Evolutionary conservation across 106 monocot genomes (phyloP).

Genomic region (Platanthera zijinensis): DNA sequence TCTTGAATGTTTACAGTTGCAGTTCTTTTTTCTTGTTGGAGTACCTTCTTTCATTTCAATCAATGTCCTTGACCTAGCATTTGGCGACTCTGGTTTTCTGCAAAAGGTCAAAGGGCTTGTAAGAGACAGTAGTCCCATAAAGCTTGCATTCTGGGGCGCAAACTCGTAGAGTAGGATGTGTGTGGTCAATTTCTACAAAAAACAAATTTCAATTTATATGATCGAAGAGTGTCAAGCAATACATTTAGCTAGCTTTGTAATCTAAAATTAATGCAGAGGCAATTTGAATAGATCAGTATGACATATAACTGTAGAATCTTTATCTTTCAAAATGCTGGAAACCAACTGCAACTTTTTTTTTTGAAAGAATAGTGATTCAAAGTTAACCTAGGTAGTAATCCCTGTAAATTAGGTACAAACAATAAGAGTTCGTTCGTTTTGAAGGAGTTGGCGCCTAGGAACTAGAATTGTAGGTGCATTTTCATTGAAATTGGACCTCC

Average conservation of each 20-base stretch:
- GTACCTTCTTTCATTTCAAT: conserved; percentile 86
- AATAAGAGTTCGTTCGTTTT: not conserved
- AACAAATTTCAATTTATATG: not conserved
- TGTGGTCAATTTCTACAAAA: not conserved
- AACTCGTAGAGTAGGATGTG: not conserved
- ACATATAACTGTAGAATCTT: not conserved
- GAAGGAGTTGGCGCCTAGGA: too few relatives aligned
- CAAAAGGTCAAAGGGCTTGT: conserved; percentile 5
- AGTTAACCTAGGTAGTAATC: not conserved
- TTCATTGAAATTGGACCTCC: too few relatives aligned
- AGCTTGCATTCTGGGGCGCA: not conserved
- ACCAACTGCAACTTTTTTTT: not conserved
- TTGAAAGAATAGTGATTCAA: not conserved
- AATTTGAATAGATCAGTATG: not conserved
- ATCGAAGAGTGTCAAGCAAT: not conserved
- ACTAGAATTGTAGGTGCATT: too few relatives aligned
- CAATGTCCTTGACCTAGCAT: conserved; percentile 36
- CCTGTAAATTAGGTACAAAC: not conserved
- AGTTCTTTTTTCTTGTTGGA: conserved; percentile 84
- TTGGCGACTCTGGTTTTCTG: conserved; percentile 92
- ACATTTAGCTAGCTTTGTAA: not conserved
- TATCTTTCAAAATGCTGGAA: not conserved
- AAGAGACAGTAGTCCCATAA: not conserved
- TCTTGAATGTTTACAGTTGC: conserved; percentile 91
- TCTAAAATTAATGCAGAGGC: not conserved